phyloP scores from a whole-genome alignment of 2,329 filamentous ascomycete species.

The Rutstroemia sp. region DNA sequence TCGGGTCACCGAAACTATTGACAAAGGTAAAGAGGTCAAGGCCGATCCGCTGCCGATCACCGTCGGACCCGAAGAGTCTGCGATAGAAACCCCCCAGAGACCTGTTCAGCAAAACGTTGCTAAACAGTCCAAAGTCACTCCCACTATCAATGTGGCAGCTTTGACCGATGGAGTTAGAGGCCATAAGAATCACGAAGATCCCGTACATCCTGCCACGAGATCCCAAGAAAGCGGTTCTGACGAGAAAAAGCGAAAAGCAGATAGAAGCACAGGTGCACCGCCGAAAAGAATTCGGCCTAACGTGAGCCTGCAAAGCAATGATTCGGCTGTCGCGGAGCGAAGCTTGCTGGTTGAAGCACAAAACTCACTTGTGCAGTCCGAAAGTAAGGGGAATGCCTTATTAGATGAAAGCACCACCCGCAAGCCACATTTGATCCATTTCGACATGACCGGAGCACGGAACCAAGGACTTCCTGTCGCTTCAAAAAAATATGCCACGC shows the following conservation, averaged over 20 bases:
- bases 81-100: too few species aligned
- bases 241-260: conserved; percentile 6
- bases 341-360: not conserved
- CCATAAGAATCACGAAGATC: not conserved
- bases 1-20: too few species aligned
- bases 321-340: not conserved
- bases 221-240: not conserved
- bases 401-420: conserved; percentile 14
- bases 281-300: conserved; percentile 1
- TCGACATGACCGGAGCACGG: conserved; percentile 14
- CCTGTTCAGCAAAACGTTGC: too few species aligned
- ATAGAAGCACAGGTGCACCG: not conserved
- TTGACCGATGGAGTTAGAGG: too few species aligned
- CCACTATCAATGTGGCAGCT: too few species aligned
- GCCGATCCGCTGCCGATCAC: too few species aligned
- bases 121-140: too few species aligned
- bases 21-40: too few species aligned
- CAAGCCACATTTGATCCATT: conserved; percentile 19
- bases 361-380: not conserved
- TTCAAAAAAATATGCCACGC: not conserved
- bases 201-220: not conserved
- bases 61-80: too few species aligned
- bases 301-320: not conserved
- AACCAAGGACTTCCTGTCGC: conserved; percentile 20
- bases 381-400: not conserved